These are phyloP conservation scores for Boechera retrofracta DNA, from an alignment of 345 rosid genomes.

Conservation along the genomic window DNA sequence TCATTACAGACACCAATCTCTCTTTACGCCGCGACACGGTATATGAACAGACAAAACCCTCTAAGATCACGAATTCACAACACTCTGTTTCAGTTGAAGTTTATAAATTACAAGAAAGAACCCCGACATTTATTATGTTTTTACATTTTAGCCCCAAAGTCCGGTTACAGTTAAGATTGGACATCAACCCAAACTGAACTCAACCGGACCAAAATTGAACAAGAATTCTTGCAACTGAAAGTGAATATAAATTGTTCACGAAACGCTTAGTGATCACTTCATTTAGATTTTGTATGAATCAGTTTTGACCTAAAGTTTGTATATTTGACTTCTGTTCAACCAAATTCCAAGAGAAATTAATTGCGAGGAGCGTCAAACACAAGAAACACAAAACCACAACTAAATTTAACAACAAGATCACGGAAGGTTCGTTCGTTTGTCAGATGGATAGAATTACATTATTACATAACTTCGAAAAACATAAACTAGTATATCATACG, in stretches of 20 bases:
- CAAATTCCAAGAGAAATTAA: too few relatives aligned
- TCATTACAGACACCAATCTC: too few relatives aligned
- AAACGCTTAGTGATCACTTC: too few relatives aligned
- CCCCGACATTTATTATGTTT: neutral
- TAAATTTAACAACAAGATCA: constrained; percentile 22
- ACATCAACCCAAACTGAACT: neutral
- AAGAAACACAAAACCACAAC: constrained; percentile 18
- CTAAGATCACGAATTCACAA: neutral
- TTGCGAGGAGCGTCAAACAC: neutral
- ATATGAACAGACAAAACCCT: neutral
- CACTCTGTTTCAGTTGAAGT: neutral
- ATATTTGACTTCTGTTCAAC: neutral
- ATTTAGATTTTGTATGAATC: neutral
- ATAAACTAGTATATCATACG: neutral
- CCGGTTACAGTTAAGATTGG: too few relatives aligned
- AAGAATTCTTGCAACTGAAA: neutral
- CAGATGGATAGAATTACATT: constrained; percentile 28
- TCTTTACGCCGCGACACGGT: neutral
- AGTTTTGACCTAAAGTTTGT: neutral
- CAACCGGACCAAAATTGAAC: neutral
- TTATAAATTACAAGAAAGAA: neutral
- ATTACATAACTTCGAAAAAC: constrained; percentile 7
- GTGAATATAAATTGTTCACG: neutral
- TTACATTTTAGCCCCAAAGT: neutral
- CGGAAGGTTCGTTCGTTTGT: constrained; percentile 12